These are phyloP conservation scores for Tetrapyrgos nigripes DNA, from an alignment of 1,284 basidiomycete genomes.

Conservation along the genomic window DNA sequence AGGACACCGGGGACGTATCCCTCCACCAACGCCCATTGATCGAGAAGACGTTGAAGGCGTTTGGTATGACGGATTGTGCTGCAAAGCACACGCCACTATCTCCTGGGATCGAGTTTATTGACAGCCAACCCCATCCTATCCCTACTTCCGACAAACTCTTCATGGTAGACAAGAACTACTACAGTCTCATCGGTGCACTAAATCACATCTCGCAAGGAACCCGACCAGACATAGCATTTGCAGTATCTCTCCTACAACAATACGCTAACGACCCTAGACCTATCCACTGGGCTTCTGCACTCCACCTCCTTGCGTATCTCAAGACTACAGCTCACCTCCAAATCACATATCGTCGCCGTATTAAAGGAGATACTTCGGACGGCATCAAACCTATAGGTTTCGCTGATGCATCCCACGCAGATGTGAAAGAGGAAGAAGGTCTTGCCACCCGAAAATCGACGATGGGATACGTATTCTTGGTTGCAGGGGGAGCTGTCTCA, in stretches of 20 bases:
- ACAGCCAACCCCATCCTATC: conserved; percentile 15
- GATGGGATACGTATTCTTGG: conserved; percentile 36
- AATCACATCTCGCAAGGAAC: conserved; percentile 36
- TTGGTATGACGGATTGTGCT: conserved; percentile 26
- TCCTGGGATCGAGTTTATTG: conserved; percentile 17
- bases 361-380: not conserved
- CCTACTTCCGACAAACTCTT: conserved; percentile 17
- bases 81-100: conserved; percentile 27
- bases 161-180: conserved; percentile 35
- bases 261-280: conserved; percentile 31
- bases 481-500: conserved; percentile 29
- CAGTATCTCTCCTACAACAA: conserved; percentile 32
- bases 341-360: not conserved
- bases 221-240: conserved; percentile 35
- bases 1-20: conserved; percentile 17
- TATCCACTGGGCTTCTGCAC: conserved; percentile 33
- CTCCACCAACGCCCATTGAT: conserved; percentile 31
- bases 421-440: conserved; percentile 27
- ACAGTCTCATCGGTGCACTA: conserved; percentile 28
- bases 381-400: not conserved
- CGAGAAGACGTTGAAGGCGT: conserved; percentile 26
- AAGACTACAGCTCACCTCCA: conserved; percentile 30
- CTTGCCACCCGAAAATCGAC: conserved; percentile 32
- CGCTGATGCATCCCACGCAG: conserved; percentile 25
- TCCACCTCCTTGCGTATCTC: conserved; percentile 39